phyloP scores from a whole-genome alignment of 2,329 filamentous ascomycete species.

The Monilinia vaccinii-corymbosi region DNA sequence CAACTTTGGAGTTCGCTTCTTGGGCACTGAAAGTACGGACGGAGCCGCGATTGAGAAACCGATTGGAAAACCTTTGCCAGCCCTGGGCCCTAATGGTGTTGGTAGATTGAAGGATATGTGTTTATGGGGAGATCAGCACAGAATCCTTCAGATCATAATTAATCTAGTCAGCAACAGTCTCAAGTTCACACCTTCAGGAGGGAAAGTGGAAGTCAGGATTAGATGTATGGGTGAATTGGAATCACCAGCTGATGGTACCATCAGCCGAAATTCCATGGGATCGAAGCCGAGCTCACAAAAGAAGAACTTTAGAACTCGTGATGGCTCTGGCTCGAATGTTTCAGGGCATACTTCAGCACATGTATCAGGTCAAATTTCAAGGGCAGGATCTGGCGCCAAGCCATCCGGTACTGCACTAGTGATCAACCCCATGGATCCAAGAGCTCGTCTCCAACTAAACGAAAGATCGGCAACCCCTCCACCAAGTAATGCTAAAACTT shows the following conservation, averaged over 20 bases:
- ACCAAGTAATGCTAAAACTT: constrained; percentile 52
- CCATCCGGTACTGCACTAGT: constrained; percentile 43
- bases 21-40: constrained; percentile 39
- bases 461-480: constrained; percentile 52
- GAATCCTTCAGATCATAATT: constrained; percentile 87
- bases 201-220: constrained; percentile 68
- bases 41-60: constrained; percentile 11
- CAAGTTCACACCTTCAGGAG: constrained; percentile 77
- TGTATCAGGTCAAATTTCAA: constrained; percentile 34
- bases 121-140: constrained; percentile 85
- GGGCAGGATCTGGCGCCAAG: constrained; percentile 27
- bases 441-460: constrained; percentile 29
- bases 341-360: constrained; percentile 28
- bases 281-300: constrained; percentile 26
- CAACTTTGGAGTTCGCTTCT: constrained; percentile 61
- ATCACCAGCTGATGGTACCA: constrained; percentile 10
- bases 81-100: constrained; percentile 54
- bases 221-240: constrained; percentile 55
- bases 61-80: constrained; percentile 36
- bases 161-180: constrained; percentile 86
- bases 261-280: constrained; percentile 18
- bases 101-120: constrained; percentile 72
- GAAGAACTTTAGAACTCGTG: constrained; percentile 13
- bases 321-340: constrained; percentile 32
- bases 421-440: constrained; percentile 51